A percentile compares a stretch with the other conserved stretches of the same genome.
Evolutionary conservation across 768 basidiomycete species (phyloP).

Genomic region (Hemileccinum rubropunctum): DNA sequence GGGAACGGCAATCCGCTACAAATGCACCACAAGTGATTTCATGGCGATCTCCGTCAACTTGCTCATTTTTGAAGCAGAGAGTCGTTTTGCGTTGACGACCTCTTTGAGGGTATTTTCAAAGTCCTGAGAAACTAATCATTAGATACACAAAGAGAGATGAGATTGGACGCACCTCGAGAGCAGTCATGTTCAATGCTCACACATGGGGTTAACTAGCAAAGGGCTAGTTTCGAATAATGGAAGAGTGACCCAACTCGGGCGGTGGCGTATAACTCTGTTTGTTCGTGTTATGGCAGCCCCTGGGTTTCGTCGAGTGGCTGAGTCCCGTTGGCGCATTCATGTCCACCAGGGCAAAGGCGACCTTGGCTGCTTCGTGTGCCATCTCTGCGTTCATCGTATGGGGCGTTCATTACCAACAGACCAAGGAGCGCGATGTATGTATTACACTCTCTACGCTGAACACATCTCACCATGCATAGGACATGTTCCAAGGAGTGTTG

Average conservation of each 20-base stretch:
- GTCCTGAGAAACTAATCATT: slow-evolving; percentile 44
- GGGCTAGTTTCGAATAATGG: slow-evolving; percentile 8
- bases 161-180: slow-evolving; percentile 36
- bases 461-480: slow-evolving; percentile 42
- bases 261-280: slow-evolving; percentile 34
- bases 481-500: slow-evolving; percentile 88
- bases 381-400: slow-evolving; percentile 73
- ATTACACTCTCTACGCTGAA: not conserved
- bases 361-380: slow-evolving; percentile 63
- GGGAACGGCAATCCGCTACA: not conserved
- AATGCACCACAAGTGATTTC: slow-evolving; percentile 71
- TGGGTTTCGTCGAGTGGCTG: not conserved
- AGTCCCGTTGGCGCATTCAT: no score
- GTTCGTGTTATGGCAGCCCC: slow-evolving; percentile 32
- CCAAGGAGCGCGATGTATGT: slow-evolving; percentile 74
- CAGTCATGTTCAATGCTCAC: slow-evolving; percentile 34
- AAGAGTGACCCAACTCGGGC: slow-evolving; percentile 10
- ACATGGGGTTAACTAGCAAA: slow-evolving; percentile 19
- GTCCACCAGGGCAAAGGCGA: slow-evolving; percentile 73
- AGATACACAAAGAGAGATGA: not conserved
- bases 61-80: slow-evolving; percentile 85
- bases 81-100: slow-evolving; percentile 75
- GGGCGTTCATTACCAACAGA: slow-evolving; percentile 87
- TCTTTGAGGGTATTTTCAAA: slow-evolving; percentile 82
- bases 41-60: slow-evolving; percentile 73